These are phyloP conservation scores for Neolentinus lepideus DNA, from an alignment of 1,284 basidiomycete genomes.

Conservation along the genomic window DNA sequence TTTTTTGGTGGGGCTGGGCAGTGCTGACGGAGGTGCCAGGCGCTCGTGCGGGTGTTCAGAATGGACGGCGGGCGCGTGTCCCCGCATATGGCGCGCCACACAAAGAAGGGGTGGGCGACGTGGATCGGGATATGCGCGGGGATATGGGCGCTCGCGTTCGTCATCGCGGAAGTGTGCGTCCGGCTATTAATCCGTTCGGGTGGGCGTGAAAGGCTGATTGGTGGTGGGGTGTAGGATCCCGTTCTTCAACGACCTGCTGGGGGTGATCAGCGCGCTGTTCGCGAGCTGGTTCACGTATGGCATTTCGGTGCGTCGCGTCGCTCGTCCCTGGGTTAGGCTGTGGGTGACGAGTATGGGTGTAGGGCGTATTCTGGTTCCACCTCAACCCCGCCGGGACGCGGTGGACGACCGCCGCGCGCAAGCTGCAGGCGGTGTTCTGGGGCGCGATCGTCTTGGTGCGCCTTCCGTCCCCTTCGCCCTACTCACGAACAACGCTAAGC, in stretches of 20 bases:
- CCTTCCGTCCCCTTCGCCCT: neutral
- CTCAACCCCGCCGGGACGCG: conserved; percentile 16
- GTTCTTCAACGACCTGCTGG: conserved; percentile 26
- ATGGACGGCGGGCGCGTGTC: conserved; percentile 15
- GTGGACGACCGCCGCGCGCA: conserved; percentile 19
- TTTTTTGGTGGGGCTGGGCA: neutral
- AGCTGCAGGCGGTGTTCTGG: conserved; percentile 20
- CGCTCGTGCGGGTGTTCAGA: conserved; percentile 25
- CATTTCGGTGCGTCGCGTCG: conserved; percentile 16
- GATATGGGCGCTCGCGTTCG: conserved; percentile 21
- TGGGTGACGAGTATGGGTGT: too few species aligned
- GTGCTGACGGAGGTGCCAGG: neutral
- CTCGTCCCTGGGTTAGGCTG: neutral
- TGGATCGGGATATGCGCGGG: conserved; percentile 21
- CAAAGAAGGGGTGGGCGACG: conserved; percentile 20
- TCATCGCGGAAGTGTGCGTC: conserved; percentile 26
- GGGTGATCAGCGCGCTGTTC: conserved; percentile 23
- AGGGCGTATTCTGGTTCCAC: conserved; percentile 25
- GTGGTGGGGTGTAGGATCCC: too few species aligned
- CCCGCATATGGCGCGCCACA: conserved; percentile 21
- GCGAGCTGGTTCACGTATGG: conserved; percentile 27
- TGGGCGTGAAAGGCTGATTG: too few species aligned
- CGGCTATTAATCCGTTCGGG: neutral
- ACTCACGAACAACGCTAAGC: neutral
- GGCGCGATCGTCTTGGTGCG: conserved; percentile 17